Evolutionary conservation across 1,284 basidiomycete genomes (phyloP), one percentile per base, ranked within the genome.

Genomic region (Heliocybe sulcata): DNA sequence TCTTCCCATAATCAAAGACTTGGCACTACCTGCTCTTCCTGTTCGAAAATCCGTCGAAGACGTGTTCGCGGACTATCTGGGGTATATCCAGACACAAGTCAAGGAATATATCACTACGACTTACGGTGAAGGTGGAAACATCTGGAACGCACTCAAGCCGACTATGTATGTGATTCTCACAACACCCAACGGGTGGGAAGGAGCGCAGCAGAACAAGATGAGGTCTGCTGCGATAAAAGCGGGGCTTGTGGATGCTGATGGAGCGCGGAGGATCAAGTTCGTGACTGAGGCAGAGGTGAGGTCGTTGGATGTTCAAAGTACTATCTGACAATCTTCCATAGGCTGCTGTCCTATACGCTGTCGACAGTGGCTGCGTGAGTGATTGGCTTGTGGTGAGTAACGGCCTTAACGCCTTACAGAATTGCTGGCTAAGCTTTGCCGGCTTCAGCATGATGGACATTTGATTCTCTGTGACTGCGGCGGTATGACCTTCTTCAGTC

Each of bases 111-210:
- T 63, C 29, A 54, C 49, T 6, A 48, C 55, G 3, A 50, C 25
- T 14, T 53, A 59, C 51, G 55, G 14, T 1, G 54, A 54, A 10
- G 62, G 60, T 9, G 52, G 47, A 2, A 52, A 53, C 14, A 45
- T 58, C n/a, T 66, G 64, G 64, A 48, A 55, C 0, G 31, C 45
- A 2, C 55, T 64, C 1, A 54, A 29, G 3, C 45, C 59, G 1
- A 52, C 59, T 2, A 60, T 65, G 61, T 56, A 56, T 20, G 33
- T 67, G 12, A 56, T 67, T 11, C 54, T 66, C 38, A 67, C 64
- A 1, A 59, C 63, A 2, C 65, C 64, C 6, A 67, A 64, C 51
- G 60, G 61, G 0, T 67, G 64, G 64, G 64, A 65, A 38, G 58
- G 61, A 4, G 35, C 33, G 22, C 60, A 65, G 29, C 64, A 64